These are phyloP conservation scores for Ocimum tenuiflorum DNA, from an alignment of 257 asterid species.

Conservation along the genomic window DNA sequence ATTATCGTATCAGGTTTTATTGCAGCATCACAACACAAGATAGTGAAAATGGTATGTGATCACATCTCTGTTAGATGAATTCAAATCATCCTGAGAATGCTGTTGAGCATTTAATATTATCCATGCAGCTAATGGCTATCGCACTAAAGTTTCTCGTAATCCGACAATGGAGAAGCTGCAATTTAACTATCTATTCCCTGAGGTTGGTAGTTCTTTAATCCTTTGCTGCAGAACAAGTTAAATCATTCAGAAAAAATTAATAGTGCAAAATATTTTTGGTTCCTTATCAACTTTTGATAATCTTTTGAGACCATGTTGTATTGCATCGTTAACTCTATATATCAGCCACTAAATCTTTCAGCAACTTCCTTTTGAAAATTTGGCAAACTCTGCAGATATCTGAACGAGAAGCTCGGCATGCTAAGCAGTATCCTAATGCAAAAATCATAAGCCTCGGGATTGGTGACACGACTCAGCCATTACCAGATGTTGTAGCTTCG, in stretches of 20 bases:
- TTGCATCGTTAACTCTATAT: not conserved
- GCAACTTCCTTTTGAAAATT: constrained; percentile 4
- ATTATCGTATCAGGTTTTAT: constrained; percentile 12
- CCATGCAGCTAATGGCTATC: constrained; percentile 39
- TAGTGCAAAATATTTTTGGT: not conserved
- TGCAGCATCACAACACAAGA: constrained; percentile 36
- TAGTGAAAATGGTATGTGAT: constrained; percentile 30
- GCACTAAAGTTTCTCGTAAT: constrained; percentile 71
- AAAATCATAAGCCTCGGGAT: constrained; percentile 80
- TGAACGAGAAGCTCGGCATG: constrained; percentile 46
- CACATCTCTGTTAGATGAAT: not conserved
- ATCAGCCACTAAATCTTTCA: not conserved
- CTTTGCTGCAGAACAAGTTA: not conserved
- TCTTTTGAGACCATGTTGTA: not conserved
- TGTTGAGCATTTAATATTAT: constrained; percentile 1
- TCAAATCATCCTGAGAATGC: not conserved
- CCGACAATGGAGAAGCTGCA: constrained; percentile 66
- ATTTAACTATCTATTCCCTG: constrained; percentile 73
- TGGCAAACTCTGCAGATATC: constrained; percentile 42
- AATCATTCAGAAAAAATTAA: not conserved
- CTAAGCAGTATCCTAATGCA: constrained; percentile 56
- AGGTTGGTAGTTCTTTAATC: constrained; percentile 37
- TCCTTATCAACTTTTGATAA: not conserved
- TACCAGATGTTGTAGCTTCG: constrained; percentile 57
- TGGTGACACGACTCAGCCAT: constrained; percentile 82